Evolutionary conservation across 2,329 filamentous ascomycete genomes (phyloP), one percentile per base, ranked within the genome.

Genomic region (Neocucurbitaria cava): DNA sequence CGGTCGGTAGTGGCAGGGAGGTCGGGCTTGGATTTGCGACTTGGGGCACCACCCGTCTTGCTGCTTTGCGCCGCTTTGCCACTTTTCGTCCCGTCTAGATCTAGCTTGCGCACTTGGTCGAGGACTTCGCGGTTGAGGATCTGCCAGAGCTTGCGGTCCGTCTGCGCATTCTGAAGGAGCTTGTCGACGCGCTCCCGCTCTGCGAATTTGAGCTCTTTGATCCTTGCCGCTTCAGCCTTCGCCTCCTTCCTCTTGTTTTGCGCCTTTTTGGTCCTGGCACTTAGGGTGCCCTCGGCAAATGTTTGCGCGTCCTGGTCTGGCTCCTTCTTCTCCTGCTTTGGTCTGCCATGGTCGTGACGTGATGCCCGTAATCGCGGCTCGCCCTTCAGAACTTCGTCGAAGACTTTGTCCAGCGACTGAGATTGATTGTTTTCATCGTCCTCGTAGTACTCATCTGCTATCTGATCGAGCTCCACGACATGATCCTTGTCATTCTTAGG

Each of bases 91-190:
- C 50, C 71, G 48, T 77, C 69, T 11, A 90, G 78, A 10, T 86
- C 83, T 18, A 91, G 75, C 54, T 78, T 82, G 3, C 75, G 69
- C 0, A 88, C 82, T 58, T 87, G 74, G 1, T 81, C 78, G 62
- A 92, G 90, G 11, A 92, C 86, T 46, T 91, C 83, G 4, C 77
- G 71, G 56, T 91, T 85, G 69, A 93, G 79, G 3, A 89, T 73
- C 6, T 84, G 72, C 89, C 89, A 92, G 9, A 92, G 78, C 46
- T 85, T 84, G 18, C 81, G 75, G 62, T 93, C 90, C 0, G 85
- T 85, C 53, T 77, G 62, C 17, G 87, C 87, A 1, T 65, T 70
- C 10, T 77, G 73, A 77, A 93, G 83, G 35, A 84, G 65, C 5
- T 62, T 58, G 57, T 85, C 82, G 8, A 91, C 80, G 9, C 84